Evolutionary conservation across 257 asterid genomes (phyloP), one percentile per base, ranked within the genome.

Genomic region (Gentiana dahurica): DNA sequence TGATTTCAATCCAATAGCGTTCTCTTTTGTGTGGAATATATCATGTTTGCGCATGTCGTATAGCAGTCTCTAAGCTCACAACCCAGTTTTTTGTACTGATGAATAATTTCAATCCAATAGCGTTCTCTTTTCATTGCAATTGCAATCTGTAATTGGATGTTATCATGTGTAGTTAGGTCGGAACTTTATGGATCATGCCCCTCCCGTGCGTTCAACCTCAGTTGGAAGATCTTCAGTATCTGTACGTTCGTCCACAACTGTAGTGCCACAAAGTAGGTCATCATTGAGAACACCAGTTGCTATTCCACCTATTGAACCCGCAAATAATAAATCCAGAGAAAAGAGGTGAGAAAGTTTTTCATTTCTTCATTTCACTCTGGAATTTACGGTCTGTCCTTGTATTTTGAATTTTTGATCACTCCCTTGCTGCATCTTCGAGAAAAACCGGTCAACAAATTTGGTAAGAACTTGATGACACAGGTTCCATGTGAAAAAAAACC

Each of bases 221-320:
- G 94, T 95, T 59, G 99, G 99, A 75, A 81, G 99, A 70, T 50
- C 95, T 65, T 86, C 99, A 34, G 69, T 80, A 75, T 78, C 99
- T 73, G 94, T 80, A 51, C 99, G 95, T 69, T 56, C 95, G 24
- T 37, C 89, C 54, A 54, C 77, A 61, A 46, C 80, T 47, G 83
- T 60, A 47, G 82, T 73, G 63, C 95, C 86, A 49, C 81, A 79
- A 51, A 79, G 80, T 71, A 83, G 77, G 75, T 39, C 94, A 59
- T 75, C 97, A 6, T 54, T 88, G 73, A 79, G 69, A 68, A 76
- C 86, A 72, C 79, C 84, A 34, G 78, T 71, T 59, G 32, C 80
- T 59, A 65, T 86, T 64, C 91, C 95, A 44, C 77, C 95, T 37
- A 68, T 81, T 66, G 99, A 92, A 62, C 82, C 97, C 75, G 84